phyloP scores from a whole-genome alignment of 768 basidiomycete species.

The Xerocomellus chrysenteron region DNA sequence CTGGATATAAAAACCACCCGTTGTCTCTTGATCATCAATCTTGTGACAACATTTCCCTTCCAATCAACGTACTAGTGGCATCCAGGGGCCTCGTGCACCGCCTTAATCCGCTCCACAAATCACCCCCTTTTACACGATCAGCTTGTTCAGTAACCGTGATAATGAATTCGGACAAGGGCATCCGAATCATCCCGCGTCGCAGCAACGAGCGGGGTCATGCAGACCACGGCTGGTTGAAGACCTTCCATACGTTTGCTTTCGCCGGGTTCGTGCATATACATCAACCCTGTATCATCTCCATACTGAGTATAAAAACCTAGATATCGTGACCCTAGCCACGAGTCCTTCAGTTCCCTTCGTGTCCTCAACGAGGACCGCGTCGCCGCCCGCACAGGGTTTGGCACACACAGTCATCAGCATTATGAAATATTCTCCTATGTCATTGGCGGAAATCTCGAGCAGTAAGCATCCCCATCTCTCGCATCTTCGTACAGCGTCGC shows the following conservation, averaged over 20 bases:
- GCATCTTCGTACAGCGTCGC: not conserved
- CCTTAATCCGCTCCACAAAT: not conserved
- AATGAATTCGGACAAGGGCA: constrained; percentile 16
- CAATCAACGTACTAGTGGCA: not conserved
- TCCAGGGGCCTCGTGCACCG: not conserved
- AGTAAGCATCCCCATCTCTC: constrained; percentile 48
- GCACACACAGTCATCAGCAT: constrained; percentile 77
- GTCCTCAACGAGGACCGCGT: constrained; percentile 97
- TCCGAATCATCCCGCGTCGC: constrained; percentile 49
- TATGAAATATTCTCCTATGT: constrained; percentile 94
- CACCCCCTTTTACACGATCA: not conserved
- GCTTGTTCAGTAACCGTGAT: not conserved
- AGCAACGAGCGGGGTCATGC: constrained; percentile 69
- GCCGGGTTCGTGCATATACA: constrained; percentile 46
- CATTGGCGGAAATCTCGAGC: constrained; percentile 74
- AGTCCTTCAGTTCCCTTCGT: constrained; percentile 70
- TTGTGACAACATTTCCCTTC: not conserved
- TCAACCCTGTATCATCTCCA: constrained; percentile 18
- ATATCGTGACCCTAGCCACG: constrained; percentile 60
- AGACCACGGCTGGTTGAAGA: constrained; percentile 85
- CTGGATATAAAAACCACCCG: constrained; percentile 19
- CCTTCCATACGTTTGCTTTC: constrained; percentile 83
- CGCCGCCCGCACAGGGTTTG: constrained; percentile 73
- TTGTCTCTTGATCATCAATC: not conserved
- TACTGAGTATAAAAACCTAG: constrained; percentile 26